A percentile compares a stretch with the other conserved stretches of the same genome.
phyloP scores from a whole-genome alignment of 192 early-diverging fungal genomes.

The Backusella liffmaniae region DNA sequence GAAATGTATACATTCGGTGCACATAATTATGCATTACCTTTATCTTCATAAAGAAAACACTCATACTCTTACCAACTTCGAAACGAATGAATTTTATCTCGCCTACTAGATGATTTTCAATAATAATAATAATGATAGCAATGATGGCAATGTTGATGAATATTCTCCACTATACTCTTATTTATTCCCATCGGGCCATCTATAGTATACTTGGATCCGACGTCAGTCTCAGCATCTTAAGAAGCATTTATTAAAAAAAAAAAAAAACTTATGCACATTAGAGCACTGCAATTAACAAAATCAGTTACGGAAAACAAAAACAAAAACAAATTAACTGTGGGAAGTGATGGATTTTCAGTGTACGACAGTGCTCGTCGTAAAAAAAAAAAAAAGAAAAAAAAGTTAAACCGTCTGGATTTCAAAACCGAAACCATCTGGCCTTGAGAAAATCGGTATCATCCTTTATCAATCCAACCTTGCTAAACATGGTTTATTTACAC shows the following conservation, averaged over 20 bases:
- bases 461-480: not conserved
- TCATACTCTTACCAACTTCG: too few species aligned
- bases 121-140: too few species aligned
- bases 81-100: too few species aligned
- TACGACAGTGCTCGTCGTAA: not conserved
- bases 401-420: not conserved
- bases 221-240: not conserved
- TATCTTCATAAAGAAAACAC: too few species aligned
- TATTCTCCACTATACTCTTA: too few species aligned
- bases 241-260: not conserved
- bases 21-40: too few species aligned
- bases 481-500: not conserved
- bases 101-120: too few species aligned
- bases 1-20: too few species aligned
- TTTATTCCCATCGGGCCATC: not conserved
- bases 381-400: not conserved
- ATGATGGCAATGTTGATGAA: too few species aligned
- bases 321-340: not conserved
- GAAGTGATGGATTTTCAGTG: not conserved
- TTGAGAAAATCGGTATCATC: not conserved
- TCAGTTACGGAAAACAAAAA: not conserved
- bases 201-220: not conserved
- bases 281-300: not conserved
- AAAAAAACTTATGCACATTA: not conserved
- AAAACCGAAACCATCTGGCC: not conserved